phyloP scores from a whole-genome alignment of 1,284 basidiomycete species.

The Pholiota adiposa region DNA sequence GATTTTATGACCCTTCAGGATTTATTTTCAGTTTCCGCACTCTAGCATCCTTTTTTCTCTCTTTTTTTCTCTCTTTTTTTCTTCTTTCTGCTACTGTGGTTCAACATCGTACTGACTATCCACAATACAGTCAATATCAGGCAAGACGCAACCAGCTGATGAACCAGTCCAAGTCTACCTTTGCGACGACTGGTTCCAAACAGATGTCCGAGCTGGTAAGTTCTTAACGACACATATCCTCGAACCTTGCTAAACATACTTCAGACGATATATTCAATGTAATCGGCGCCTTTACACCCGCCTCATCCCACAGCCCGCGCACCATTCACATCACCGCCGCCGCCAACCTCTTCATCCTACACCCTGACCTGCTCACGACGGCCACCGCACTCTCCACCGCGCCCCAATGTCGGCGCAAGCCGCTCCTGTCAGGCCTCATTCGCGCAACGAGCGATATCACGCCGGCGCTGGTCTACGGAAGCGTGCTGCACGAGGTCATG shows the following conservation, averaged over 20 bases:
- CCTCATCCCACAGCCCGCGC: constrained; percentile 26
- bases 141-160: constrained; percentile 43
- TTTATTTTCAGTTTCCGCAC: too few species aligned
- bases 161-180: constrained; percentile 55
- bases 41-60: too few species aligned
- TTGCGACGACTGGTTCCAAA: constrained; percentile 68
- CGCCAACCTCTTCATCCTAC: constrained; percentile 74
- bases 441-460: constrained; percentile 60
- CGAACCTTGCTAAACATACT: background rate
- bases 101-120: constrained; percentile 14
- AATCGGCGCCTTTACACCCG: constrained; percentile 57
- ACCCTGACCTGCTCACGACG: constrained; percentile 90
- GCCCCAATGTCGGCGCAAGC: constrained; percentile 80
- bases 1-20: too few species aligned
- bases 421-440: constrained; percentile 69
- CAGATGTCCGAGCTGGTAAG: constrained; percentile 60
- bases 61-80: background rate
- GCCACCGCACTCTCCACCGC: constrained; percentile 87
- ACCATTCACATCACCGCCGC: constrained; percentile 60
- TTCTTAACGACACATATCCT: background rate
- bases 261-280: constrained; percentile 81
- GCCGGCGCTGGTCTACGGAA: constrained; percentile 84
- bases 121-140: constrained; percentile 43
- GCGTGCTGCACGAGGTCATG: constrained; percentile 87
- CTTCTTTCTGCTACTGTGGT: background rate